These are phyloP conservation scores for Carex littledalei DNA, from an alignment of 176 grass and related monocot species.

Conservation along the genomic window DNA sequence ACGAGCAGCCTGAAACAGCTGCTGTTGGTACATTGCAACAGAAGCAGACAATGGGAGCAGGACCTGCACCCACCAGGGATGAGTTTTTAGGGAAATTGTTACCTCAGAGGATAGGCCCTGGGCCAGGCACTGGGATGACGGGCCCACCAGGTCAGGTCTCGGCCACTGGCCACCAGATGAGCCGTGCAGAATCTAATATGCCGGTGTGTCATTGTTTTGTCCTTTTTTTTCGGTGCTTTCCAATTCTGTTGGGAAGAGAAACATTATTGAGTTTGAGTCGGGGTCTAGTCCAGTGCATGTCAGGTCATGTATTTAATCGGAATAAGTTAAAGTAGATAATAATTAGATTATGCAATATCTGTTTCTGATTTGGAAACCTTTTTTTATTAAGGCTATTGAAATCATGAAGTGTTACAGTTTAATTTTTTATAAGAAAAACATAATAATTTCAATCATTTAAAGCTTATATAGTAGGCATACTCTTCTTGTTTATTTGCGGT, in stretches of 20 bases:
- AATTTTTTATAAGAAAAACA: background rate
- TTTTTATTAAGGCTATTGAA: background rate
- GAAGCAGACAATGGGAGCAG: conserved; percentile 44
- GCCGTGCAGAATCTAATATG: conserved; percentile 40
- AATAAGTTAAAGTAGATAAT: background rate
- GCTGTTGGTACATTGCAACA: conserved; percentile 35
- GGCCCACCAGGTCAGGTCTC: background rate
- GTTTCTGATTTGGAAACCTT: background rate
- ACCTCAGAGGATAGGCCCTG: conserved; percentile 28
- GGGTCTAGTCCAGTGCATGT: background rate
- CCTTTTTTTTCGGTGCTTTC: background rate
- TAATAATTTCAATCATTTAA: background rate
- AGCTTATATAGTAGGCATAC: background rate
- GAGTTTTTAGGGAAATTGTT: conserved; percentile 36
- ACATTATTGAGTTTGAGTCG: conserved; percentile 7
- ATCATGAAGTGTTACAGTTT: background rate
- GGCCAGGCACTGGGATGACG: conserved; percentile 12
- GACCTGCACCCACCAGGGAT: conserved; percentile 37
- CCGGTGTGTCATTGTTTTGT: conserved; percentile 60
- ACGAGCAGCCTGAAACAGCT: conserved; percentile 30
- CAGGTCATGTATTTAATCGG: background rate
- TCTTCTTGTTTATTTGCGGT: background rate
- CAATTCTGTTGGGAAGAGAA: background rate
- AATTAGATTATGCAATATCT: background rate
- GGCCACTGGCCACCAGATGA: conserved; percentile 18